Evolutionary conservation across 2,329 filamentous ascomycete genomes (phyloP).

Genomic region (Calonectria henricotiae): DNA sequence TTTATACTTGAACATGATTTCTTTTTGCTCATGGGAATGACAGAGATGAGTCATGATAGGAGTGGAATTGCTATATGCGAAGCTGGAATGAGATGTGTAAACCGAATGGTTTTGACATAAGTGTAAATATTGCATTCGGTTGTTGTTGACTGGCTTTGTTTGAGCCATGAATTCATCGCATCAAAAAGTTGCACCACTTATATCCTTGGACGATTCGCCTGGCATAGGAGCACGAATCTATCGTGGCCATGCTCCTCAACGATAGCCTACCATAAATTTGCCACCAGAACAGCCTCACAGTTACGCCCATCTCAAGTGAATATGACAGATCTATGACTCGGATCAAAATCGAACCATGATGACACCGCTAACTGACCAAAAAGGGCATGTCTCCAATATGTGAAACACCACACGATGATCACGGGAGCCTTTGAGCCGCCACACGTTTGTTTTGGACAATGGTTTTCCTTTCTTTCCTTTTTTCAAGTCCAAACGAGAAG

Average conservation of each 20-base stretch:
- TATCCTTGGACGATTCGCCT: too few species aligned
- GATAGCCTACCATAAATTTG: not conserved
- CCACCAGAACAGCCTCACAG: too few species aligned
- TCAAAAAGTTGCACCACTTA: not conserved
- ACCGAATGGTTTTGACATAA: too few species aligned
- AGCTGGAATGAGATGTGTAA: too few species aligned
- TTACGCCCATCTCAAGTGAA: not conserved
- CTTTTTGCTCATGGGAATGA: too few species aligned
- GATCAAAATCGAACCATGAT: slow-evolving; percentile 5
- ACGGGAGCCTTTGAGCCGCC: not conserved
- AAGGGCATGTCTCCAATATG: not conserved
- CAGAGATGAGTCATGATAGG: too few species aligned
- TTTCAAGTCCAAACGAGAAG: not conserved
- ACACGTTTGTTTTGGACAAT: not conserved
- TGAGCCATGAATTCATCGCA: not conserved
- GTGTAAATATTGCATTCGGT: too few species aligned
- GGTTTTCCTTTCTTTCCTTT: not conserved
- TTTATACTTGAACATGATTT: too few species aligned
- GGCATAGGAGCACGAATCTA: not conserved
- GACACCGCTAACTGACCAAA: not conserved
- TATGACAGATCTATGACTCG: not conserved
- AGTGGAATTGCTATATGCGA: too few species aligned
- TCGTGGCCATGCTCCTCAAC: not conserved
- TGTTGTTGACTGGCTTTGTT: too few species aligned
- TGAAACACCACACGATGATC: not conserved